Conservation (phyloP, 2,329 filamentous ascomycete genomes). For the Ramularia collo-cygni region DNA sequence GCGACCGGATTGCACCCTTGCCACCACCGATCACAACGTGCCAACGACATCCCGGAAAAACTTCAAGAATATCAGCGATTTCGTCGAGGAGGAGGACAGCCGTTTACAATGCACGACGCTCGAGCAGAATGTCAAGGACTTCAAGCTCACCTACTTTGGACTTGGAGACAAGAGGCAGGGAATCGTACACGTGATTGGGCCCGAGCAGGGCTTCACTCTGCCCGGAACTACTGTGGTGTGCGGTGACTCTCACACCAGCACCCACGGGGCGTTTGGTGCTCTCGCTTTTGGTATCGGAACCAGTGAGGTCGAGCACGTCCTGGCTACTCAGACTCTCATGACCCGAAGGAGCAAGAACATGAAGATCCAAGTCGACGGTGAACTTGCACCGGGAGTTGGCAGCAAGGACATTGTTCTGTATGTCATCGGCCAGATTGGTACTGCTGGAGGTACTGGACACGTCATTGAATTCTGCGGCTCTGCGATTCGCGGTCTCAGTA, state of each 20-base stretch:
- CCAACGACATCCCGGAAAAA: conserved; percentile 85
- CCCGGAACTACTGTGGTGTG: conserved; percentile 96
- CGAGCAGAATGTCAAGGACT: conserved; percentile 95
- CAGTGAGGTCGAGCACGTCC: conserved; percentile 95
- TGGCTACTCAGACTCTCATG: conserved; percentile 92
- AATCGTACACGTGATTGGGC: conserved; percentile 96
- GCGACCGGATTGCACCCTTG: conserved; percentile 92
- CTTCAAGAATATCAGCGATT: conserved; percentile 87
- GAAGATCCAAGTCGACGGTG: conserved; percentile 90
- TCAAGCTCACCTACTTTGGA: conserved; percentile 94
- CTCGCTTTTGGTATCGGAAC: conserved; percentile 97
- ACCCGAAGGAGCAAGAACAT: conserved; percentile 98
- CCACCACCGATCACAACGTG: conserved; percentile 95
- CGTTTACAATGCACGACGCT: conserved; percentile 90
- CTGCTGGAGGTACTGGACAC: conserved; percentile 85
- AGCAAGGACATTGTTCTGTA: conserved; percentile 94
- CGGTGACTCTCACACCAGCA: conserved; percentile 96
- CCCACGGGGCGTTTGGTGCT: conserved; percentile 91
- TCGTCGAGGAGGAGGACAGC: conserved; percentile 92
- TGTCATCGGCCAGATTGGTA: conserved; percentile 88
- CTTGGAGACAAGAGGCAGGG: conserved; percentile 94
- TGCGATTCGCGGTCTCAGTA: conserved; percentile 79
- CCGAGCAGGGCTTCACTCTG: conserved; percentile 96
- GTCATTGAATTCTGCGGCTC: conserved; percentile 98
- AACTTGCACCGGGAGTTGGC: conserved; percentile 82